Evolutionary conservation across 495 filamentous ascomycete species (phyloP).

Genomic region (Lasiosphaeria hispida): DNA sequence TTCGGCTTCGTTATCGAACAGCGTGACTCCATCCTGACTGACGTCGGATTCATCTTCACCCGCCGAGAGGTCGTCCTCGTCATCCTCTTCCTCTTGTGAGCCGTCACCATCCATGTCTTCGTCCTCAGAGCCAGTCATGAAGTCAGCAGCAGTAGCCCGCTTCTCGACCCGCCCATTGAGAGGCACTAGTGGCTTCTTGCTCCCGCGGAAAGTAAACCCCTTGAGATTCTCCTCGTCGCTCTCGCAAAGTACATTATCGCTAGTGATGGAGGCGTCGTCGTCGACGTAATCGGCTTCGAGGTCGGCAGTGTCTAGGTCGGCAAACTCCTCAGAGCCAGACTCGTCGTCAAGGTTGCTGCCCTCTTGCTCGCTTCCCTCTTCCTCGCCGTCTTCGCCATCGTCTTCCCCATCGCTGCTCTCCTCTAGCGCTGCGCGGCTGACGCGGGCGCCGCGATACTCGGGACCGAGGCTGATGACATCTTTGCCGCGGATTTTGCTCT

Average conservation of each 20-base stretch:
- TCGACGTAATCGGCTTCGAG: conserved; percentile 47
- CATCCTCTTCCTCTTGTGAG: conserved; percentile 13
- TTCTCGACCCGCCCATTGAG: conserved; percentile 23
- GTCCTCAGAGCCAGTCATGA: conserved; percentile 36
- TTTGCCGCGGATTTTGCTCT: conserved; percentile 79
- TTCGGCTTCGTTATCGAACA: conserved; percentile 30
- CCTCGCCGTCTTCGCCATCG: conserved; percentile 40
- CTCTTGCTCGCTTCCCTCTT: conserved; percentile 34
- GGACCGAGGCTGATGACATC: conserved; percentile 66
- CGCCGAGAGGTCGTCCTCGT: neutral
- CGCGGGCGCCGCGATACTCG: conserved; percentile 73
- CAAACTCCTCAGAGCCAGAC: conserved; percentile 41
- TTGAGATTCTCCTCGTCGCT: conserved; percentile 61
- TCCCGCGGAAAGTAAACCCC: conserved; percentile 53
- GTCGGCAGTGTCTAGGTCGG: conserved; percentile 45
- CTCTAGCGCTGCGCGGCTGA: conserved; percentile 71
- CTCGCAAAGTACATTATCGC: conserved; percentile 58
- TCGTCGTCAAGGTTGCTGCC: conserved; percentile 28
- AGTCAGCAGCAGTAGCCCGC: conserved; percentile 49
- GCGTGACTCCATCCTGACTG: conserved; percentile 23
- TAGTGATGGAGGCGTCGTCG: conserved; percentile 58
- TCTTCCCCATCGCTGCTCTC: conserved; percentile 37
- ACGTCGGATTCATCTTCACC: conserved; percentile 17
- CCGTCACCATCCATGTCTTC: conserved; percentile 22
- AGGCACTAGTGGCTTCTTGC: conserved; percentile 40